Evolutionary conservation across 768 basidiomycete species (phyloP).

Genomic region (Lentinus tigrinus): DNA sequence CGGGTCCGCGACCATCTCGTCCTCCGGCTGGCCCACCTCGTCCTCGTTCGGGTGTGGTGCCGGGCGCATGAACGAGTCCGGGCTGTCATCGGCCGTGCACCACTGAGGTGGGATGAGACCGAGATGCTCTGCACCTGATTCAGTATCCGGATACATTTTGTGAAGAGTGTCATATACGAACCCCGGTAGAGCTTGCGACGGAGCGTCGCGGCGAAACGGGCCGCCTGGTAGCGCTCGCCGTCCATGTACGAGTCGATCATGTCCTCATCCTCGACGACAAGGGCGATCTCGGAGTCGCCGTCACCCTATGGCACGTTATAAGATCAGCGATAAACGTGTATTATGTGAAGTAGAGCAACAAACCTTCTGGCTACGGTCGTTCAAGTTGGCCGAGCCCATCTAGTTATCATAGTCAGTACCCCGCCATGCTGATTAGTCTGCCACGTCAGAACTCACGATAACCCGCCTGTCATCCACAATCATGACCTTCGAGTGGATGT

Average conservation of each 20-base stretch:
- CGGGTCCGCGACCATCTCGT: conserved; percentile 75
- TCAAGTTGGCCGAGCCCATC: conserved; percentile 94
- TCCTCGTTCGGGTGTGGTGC: conserved; percentile 72
- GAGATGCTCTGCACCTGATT: conserved; percentile 63
- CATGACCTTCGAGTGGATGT: conserved; percentile 91
- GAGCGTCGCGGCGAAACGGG: conserved; percentile 80
- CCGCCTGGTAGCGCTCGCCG: conserved; percentile 67
- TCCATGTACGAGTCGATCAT: conserved; percentile 76
- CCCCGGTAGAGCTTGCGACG: conserved; percentile 83
- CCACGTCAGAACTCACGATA: conserved; percentile 54
- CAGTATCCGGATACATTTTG: background rate
- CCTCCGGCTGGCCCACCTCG: conserved; percentile 56
- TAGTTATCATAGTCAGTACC: conserved; percentile 25
- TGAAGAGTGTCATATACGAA: conserved; percentile 25
- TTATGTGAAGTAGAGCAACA: too few relatives aligned
- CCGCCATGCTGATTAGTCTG: background rate
- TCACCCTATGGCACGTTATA: conserved; percentile 63
- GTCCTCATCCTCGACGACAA: conserved; percentile 89
- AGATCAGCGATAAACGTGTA: background rate
- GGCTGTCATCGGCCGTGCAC: conserved; percentile 40
- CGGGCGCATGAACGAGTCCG: conserved; percentile 70
- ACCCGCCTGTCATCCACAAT: conserved; percentile 90
- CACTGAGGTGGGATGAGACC: conserved; percentile 80
- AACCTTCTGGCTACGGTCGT: conserved; percentile 82
- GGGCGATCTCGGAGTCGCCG: conserved; percentile 91